Conservation (phyloP, 805 yeast genomes). For the Teunomyces stri region DNA sequence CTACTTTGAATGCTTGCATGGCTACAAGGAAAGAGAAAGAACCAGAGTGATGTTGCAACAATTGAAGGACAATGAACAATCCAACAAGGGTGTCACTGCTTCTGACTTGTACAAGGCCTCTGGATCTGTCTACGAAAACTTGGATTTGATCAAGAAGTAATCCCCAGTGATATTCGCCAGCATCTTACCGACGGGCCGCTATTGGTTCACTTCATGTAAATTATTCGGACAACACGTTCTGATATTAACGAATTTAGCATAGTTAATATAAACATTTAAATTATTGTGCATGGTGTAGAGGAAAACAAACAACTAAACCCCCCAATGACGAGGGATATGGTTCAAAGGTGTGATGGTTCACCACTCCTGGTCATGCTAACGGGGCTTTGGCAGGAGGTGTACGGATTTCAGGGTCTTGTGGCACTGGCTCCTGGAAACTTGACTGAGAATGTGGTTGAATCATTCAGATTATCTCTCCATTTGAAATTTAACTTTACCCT, state of each 20-base stretch:
- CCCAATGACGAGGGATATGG: no score
- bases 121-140: conserved; percentile 41
- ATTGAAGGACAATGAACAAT: conserved; percentile 43
- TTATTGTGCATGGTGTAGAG: neutral
- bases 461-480: no score
- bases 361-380: no score
- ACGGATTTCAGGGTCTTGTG: no score
- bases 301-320: no score
- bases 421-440: no score
- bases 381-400: no score
- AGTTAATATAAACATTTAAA: conserved; percentile 1
- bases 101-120: conserved; percentile 42
- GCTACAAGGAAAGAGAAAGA: conserved; percentile 45
- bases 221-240: neutral
- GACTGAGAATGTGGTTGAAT: no score
- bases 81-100: conserved; percentile 40
- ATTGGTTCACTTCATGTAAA: conserved; percentile 1
- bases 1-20: conserved; percentile 48
- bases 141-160: conserved; percentile 33
- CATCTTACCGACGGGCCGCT: neutral
- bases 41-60: conserved; percentile 45
- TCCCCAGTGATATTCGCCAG: neutral
- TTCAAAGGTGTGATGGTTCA: no score
- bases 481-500: no score
- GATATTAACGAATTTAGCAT: conserved; percentile 3